These are phyloP conservation scores for Nosema muscidifuracis DNA, from an alignment of 371 early-diverging fungal genomes.

Conservation along the genomic window DNA sequence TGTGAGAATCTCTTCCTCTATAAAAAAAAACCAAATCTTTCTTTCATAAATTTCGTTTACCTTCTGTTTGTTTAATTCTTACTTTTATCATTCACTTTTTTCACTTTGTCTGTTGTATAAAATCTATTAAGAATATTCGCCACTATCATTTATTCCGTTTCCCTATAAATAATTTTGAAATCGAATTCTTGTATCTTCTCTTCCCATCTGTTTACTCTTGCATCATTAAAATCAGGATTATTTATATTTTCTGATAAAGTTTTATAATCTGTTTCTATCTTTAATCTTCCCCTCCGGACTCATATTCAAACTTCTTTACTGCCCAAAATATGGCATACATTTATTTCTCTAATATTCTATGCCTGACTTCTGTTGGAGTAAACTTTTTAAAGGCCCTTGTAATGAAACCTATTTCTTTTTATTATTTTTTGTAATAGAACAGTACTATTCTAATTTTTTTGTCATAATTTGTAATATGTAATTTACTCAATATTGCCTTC, in stretches of 20 bases:
- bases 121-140: constrained; percentile 47
- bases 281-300: constrained; percentile 45
- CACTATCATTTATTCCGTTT: constrained; percentile 8
- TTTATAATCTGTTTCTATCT: constrained; percentile 49
- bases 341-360: constrained; percentile 44
- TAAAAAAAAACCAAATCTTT: no score
- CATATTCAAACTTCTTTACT: constrained; percentile 41
- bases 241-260: constrained; percentile 32
- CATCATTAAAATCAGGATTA: constrained; percentile 17
- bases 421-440: constrained; percentile 41
- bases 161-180: constrained; percentile 33
- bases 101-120: neutral
- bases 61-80: no score
- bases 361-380: constrained; percentile 23
- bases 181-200: constrained; percentile 28
- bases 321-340: constrained; percentile 28
- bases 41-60: no score
- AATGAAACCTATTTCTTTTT: constrained; percentile 2
- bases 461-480: constrained; percentile 22
- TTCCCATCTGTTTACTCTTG: constrained; percentile 39
- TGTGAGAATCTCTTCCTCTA: neutral
- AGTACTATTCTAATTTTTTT: constrained; percentile 39
- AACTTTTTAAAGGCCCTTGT: constrained; percentile 29
- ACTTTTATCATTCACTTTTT: no score
- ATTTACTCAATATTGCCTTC: neutral